Evolutionary conservation across 495 filamentous ascomycete genomes (phyloP).

Genomic region (Penicillium egyptiacum): DNA sequence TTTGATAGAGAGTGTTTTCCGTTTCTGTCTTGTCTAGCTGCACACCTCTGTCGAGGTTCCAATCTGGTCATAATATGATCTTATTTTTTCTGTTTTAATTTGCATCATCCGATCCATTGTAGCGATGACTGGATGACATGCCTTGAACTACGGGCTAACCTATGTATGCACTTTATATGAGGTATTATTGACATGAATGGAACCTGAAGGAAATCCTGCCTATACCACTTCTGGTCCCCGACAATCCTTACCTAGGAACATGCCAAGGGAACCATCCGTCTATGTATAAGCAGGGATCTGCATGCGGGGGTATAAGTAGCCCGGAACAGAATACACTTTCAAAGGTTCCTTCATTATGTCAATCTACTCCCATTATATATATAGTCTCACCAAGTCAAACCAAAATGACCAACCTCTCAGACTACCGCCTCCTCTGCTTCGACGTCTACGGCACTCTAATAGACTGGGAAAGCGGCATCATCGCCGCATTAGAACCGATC

Average conservation of each 20-base stretch:
- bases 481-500: slow-evolving; percentile 40
- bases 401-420: slow-evolving; percentile 36
- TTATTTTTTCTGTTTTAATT: slow-evolving; percentile 1
- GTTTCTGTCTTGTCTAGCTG: slow-evolving; percentile 1
- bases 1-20: background rate
- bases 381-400: background rate
- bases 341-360: background rate
- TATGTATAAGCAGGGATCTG: background rate
- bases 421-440: slow-evolving; percentile 61
- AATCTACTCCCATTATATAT: background rate
- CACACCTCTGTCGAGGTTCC: background rate
- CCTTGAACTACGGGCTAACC: background rate
- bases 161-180: background rate
- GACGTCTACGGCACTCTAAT: slow-evolving; percentile 84
- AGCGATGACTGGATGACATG: background rate
- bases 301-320: slow-evolving; percentile 8
- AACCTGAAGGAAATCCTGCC: background rate
- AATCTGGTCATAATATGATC: slow-evolving; percentile 6
- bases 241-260: background rate
- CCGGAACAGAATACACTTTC: background rate
- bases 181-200: background rate
- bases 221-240: slow-evolving; percentile 10
- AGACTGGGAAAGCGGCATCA: slow-evolving; percentile 64
- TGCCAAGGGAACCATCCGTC: background rate
- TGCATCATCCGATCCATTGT: background rate